Evolutionary conservation across 2,329 filamentous ascomycete genomes (phyloP), one percentile per base, ranked within the genome.

Genomic region (Ascomycota sp.): DNA sequence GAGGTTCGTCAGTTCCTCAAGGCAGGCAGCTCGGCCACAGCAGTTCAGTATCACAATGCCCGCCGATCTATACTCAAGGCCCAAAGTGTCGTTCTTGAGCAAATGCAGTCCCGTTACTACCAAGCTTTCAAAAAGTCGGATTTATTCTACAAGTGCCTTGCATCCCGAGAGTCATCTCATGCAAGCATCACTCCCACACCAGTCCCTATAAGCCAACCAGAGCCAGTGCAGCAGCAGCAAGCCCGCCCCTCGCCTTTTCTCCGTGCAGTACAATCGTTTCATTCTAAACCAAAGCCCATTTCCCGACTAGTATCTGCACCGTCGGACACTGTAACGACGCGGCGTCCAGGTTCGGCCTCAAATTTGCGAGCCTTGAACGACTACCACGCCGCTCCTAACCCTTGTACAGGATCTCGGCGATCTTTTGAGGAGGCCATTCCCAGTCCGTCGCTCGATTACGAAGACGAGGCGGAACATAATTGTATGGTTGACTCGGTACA

Each of bases 81-180:
- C 0, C 89, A 98, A 47, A 86, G 80, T 12, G 65, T 70, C 2
- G 77, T 85, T 0, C 64, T 94, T 33, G 79, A 92, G 35, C 74
- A 79, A 41, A 80, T 98, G 69, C 75, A 83, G 43, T 69, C 71
- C 15, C 69, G 66, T 10, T 70, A 92, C 45, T 89, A 89, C 38
- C 72, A 77, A 12, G 70, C 69, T 13, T 98, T 98, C 57, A 92
- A 85, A 45, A 79, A 74, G 40, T 93, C 89, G 0, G 89, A 95
- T 44, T 53, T 98, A 1, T 98, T 83, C 48, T 95, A 89, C 59
- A 98, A 98, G 49, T 94, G 85, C 47, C 62, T 98, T 1, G 82
- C 86, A 7, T 79, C 86, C 9, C 81, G 92, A 43, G 83, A 93
- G 51, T 63, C 69, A 25, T 61, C 66, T 2, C 59, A 45, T 29